Percentiles rank a stretch among this genome's conserved stretches.
These are phyloP conservation scores for Lyophyllum shimeji DNA, from an alignment of 768 basidiomycete genomes.

Conservation along the genomic window DNA sequence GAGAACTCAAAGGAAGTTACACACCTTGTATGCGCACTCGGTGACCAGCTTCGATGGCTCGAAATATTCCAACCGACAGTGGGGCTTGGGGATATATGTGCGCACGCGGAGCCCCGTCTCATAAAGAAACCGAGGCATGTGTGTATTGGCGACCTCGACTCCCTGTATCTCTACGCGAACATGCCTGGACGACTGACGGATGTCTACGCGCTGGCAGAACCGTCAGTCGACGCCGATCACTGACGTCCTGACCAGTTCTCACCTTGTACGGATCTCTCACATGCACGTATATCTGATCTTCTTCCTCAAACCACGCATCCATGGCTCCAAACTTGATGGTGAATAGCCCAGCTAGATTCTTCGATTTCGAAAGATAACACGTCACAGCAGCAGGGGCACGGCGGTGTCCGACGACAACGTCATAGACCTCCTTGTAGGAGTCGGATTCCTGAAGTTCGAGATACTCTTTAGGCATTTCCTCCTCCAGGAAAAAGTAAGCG, in stretches of 20 bases:
- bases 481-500: constrained; percentile 48
- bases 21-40: constrained; percentile 66
- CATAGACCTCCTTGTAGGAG: constrained; percentile 37
- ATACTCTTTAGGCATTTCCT: constrained; percentile 44
- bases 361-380: constrained; percentile 24
- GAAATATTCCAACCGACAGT: constrained; percentile 52
- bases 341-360: constrained; percentile 43
- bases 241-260: neutral
- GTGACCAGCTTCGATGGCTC: constrained; percentile 44
- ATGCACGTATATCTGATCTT: constrained; percentile 59
- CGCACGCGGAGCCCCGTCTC: constrained; percentile 58
- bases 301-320: constrained; percentile 72
- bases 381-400: constrained; percentile 39
- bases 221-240: neutral
- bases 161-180: constrained; percentile 60
- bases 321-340: constrained; percentile 48
- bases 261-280: constrained; percentile 75
- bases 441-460: constrained; percentile 32
- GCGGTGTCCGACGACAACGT: constrained; percentile 43
- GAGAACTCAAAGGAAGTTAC: neutral
- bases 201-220: constrained; percentile 53
- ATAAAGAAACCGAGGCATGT: constrained; percentile 50
- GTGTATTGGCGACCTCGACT: constrained; percentile 62
- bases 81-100: constrained; percentile 60
- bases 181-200: constrained; percentile 59